Percentiles rank a stretch among this genome's conserved stretches.
These are phyloP conservation scores for Usnea hakonensis DNA, from an alignment of 495 filamentous ascomycete species.

Conservation along the genomic window DNA sequence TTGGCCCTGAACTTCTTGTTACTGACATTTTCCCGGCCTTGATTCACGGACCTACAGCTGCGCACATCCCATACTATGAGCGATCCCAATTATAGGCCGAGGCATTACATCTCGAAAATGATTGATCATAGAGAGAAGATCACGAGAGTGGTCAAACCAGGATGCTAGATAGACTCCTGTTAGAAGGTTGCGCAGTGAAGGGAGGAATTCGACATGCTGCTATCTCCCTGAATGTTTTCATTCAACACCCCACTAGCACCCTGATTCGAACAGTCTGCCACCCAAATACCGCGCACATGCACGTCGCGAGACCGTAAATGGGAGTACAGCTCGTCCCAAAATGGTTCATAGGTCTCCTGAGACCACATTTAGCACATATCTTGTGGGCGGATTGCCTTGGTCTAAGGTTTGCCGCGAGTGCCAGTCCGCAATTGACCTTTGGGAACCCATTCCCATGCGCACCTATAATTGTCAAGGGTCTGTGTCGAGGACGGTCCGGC, in stretches of 20 bases:
- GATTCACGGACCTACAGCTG: constrained; percentile 42
- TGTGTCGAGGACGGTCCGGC: constrained; percentile 39
- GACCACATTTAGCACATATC: not conserved
- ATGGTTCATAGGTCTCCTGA: constrained; percentile 66
- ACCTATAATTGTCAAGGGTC: constrained; percentile 55
- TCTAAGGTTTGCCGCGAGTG: not conserved
- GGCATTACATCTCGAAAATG: constrained; percentile 62
- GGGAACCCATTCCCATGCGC: constrained; percentile 53
- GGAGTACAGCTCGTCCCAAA: constrained; percentile 59
- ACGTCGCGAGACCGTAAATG: constrained; percentile 37
- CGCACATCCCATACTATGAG: constrained; percentile 64
- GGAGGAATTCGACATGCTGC: constrained; percentile 38
- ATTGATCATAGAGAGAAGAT: constrained; percentile 72
- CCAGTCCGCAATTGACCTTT: not conserved
- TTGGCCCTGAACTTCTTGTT: constrained; percentile 33
- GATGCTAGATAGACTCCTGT: constrained; percentile 33
- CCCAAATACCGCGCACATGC: constrained; percentile 62
- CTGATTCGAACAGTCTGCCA: constrained; percentile 61
- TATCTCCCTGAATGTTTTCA: constrained; percentile 54
- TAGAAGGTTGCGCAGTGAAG: not conserved
- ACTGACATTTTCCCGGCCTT: constrained; percentile 48
- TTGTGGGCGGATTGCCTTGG: not conserved
- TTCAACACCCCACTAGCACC: constrained; percentile 62
- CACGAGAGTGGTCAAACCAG: constrained; percentile 72
- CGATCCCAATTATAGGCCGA: constrained; percentile 66